Evolutionary conservation across 2,329 filamentous ascomycete species (phyloP).

Genomic region (Penicillium psychrosexuale): DNA sequence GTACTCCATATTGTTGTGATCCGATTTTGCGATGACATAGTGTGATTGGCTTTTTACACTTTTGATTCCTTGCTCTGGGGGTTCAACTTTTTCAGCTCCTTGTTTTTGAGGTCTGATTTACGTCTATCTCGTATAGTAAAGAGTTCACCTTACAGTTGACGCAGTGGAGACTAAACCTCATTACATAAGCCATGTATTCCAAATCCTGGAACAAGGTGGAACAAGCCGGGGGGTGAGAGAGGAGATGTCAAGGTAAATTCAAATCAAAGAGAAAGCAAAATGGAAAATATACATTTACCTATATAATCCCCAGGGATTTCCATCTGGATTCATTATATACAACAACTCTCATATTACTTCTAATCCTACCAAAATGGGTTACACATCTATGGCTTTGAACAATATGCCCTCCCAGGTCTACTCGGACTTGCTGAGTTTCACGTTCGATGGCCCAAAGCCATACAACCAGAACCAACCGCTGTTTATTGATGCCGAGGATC

Average conservation of each 20-base stretch:
- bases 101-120: background rate
- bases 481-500: slow-evolving; percentile 44
- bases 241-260: background rate
- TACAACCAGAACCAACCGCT: slow-evolving; percentile 41
- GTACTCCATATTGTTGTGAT: background rate
- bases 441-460: slow-evolving; percentile 34
- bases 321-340: background rate
- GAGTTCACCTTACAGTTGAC: background rate
- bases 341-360: background rate
- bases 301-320: background rate
- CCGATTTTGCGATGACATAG: background rate
- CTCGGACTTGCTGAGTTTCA: slow-evolving; percentile 44
- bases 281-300: background rate
- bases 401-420: slow-evolving; percentile 17
- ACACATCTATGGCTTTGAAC: slow-evolving; percentile 9
- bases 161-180: background rate
- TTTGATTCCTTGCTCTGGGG: background rate
- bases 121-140: background rate
- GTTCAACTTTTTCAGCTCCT: background rate
- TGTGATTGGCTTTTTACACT: background rate
- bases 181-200: slow-evolving; percentile 17
- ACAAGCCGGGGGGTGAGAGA: background rate
- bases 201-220: slow-evolving; percentile 5
- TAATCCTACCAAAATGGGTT: background rate
- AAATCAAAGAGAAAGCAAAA: background rate